Evolutionary conservation across 106 monocot species (phyloP), one percentile per base, ranked within the genome.

Genomic region (Triglochin maritima): DNA sequence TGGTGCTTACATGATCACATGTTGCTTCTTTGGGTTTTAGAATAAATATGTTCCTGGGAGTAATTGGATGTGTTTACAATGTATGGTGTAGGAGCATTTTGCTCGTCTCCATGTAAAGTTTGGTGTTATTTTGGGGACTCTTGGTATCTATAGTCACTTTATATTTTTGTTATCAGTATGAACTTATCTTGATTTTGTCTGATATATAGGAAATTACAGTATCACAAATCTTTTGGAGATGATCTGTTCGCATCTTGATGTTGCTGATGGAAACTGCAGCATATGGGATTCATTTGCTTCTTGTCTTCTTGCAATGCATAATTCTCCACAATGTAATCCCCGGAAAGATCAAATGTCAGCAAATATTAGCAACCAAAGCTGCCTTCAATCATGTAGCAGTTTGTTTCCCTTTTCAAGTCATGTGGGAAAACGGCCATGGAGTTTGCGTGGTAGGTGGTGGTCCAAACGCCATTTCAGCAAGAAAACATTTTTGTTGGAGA

Each of bases 241-340:
- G 86, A 81, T 89, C 56, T 64, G 76, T 69, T 71, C 72, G 74
- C 78, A 89, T 74, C 69, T 89, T 43, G 89, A 89, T 83, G 66
- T 81, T 63, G 52, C 72, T 50, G 46, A 60, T 71, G 89, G 85
- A 57, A 73, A 71, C 62, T 70, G 68, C 60, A 53, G 17, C 15
- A 51, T 79, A 62, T 89, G 89, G 89, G 83, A 71, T 69, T 85
- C 83, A 59, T 70, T 89, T 71, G 73, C 81, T 53, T 79, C 71
- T 14, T 89, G 85, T 58, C 72, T 89, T 42, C 81, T 81, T 47
- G 69, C 71, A 48, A 67, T 86, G 44, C 70, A 69, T 44, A 59
- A 17, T 66, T 17, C 60, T 29, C 7, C 29, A 43, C 55, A 29
- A 56, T 49, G 46, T 66, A 77, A 80, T 14, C 65, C 68, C 54